Evolutionary conservation across 306 rosid species (phyloP).

Genomic region (Arachis stenosperma): DNA sequence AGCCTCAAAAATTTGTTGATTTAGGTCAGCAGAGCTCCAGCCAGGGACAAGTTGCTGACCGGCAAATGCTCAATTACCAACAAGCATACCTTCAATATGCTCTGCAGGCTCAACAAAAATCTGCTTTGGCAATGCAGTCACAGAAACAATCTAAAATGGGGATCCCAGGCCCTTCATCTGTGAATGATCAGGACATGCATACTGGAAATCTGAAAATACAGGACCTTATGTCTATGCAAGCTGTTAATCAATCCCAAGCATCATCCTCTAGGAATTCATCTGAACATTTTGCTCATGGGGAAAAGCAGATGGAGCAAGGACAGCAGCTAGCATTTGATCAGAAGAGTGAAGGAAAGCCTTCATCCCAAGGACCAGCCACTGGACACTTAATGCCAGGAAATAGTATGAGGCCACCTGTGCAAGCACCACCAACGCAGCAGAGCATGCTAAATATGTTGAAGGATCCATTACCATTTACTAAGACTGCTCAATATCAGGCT

Average conservation of each 20-base stretch:
- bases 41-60: slow-evolving; percentile 80
- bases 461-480: slow-evolving; percentile 75
- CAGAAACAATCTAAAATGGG: slow-evolving; percentile 87
- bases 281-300: slow-evolving; percentile 74
- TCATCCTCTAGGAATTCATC: slow-evolving; percentile 63
- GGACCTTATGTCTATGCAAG: slow-evolving; percentile 73
- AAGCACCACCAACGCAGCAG: slow-evolving; percentile 65
- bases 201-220: slow-evolving; percentile 78
- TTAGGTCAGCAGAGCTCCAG: slow-evolving; percentile 72
- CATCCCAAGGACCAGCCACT: slow-evolving; percentile 53
- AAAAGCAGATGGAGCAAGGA: slow-evolving; percentile 76
- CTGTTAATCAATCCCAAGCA: slow-evolving; percentile 61
- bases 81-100: slow-evolving; percentile 90
- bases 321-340: slow-evolving; percentile 67
- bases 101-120: slow-evolving; percentile 78
- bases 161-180: slow-evolving; percentile 60
- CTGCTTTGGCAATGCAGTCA: slow-evolving; percentile 76
- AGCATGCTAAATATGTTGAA: slow-evolving; percentile 58
- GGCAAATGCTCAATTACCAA: slow-evolving; percentile 65
- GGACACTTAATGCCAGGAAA: slow-evolving; percentile 74
- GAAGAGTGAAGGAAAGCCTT: slow-evolving; percentile 66
- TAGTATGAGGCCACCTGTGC: slow-evolving; percentile 67
- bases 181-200: slow-evolving; percentile 82
- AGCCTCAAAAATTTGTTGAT: slow-evolving; percentile 72
- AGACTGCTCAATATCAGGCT: slow-evolving; percentile 73